Evolutionary conservation across 495 filamentous ascomycete species (phyloP).

Genomic region (Penicillium cosmopolitanum): DNA sequence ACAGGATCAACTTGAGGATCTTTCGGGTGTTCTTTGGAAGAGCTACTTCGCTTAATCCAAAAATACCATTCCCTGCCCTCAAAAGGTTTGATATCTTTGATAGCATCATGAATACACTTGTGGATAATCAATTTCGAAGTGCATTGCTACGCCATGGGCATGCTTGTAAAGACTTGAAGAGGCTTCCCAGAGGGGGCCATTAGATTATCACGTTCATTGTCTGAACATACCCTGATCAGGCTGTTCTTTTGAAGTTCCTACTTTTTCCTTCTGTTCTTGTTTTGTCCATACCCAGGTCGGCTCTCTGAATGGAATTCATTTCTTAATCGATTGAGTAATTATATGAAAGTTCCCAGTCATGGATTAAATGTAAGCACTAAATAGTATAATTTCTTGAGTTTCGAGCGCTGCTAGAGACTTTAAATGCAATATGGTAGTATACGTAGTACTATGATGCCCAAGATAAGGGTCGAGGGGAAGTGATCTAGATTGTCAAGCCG

Average conservation of each 20-base stretch:
- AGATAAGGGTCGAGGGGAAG: no score
- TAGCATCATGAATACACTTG: background rate
- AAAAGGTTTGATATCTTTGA: background rate
- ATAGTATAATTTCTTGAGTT: background rate
- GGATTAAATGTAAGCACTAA: background rate
- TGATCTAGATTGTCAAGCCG: background rate
- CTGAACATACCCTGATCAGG: background rate
- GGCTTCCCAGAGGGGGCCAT: background rate
- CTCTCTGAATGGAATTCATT: background rate
- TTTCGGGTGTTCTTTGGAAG: constrained; percentile 98
- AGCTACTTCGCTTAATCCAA: constrained; percentile 86
- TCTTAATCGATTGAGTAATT: background rate
- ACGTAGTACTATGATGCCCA: background rate
- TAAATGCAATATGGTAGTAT: background rate
- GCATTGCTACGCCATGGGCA: background rate
- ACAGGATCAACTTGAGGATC: constrained; percentile 87
- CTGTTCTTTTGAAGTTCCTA: background rate
- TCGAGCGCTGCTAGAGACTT: background rate
- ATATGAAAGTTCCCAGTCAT: background rate
- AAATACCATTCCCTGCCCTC: background rate
- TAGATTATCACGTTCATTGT: background rate
- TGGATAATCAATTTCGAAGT: background rate
- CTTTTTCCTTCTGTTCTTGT: background rate
- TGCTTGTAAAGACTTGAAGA: background rate
- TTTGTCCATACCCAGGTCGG: background rate